Evolutionary conservation across 345 rosid species (phyloP).

Genomic region (Aethionema arabicum): DNA sequence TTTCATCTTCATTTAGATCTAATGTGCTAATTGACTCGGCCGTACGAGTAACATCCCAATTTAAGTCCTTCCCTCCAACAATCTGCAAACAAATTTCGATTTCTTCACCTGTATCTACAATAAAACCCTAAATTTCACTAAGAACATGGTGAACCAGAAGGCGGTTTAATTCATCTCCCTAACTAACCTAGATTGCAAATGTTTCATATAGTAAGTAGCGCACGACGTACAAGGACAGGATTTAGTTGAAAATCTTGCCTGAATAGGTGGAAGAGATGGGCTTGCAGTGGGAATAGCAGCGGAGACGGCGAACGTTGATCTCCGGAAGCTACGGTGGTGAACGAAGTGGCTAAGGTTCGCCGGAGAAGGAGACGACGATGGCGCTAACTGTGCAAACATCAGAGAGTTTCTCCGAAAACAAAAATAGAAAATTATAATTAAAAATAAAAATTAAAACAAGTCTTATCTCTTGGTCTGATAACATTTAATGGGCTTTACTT

Average conservation of each 20-base stretch:
- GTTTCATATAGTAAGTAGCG: neutral
- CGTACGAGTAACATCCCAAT: conserved; percentile 41
- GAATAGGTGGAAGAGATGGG: conserved; percentile 55
- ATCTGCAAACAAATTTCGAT: conserved; percentile 42
- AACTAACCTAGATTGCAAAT: neutral
- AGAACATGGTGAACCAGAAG: neutral
- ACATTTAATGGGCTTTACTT: too few species aligned
- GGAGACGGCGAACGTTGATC: conserved; percentile 30
- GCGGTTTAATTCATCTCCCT: neutral
- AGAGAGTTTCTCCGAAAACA: neutral
- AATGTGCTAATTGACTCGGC: conserved; percentile 24
- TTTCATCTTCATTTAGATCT: conserved; percentile 41
- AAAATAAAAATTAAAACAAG: neutral
- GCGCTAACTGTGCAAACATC: conserved; percentile 39
- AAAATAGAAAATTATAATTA: neutral
- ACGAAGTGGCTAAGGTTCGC: conserved; percentile 29
- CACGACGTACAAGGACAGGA: neutral
- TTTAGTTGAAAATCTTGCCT: conserved; percentile 39
- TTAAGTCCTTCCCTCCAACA: conserved; percentile 55
- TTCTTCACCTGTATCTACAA: neutral
- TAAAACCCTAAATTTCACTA: neutral
- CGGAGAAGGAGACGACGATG: conserved; percentile 41
- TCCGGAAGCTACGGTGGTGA: conserved; percentile 30
- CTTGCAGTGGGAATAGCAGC: conserved; percentile 46
- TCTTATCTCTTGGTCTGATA: too few species aligned